Evolutionary conservation across 257 asterid genomes (phyloP), one percentile per base, ranked within the genome.

Genomic region (Solanum chmielewskii): DNA sequence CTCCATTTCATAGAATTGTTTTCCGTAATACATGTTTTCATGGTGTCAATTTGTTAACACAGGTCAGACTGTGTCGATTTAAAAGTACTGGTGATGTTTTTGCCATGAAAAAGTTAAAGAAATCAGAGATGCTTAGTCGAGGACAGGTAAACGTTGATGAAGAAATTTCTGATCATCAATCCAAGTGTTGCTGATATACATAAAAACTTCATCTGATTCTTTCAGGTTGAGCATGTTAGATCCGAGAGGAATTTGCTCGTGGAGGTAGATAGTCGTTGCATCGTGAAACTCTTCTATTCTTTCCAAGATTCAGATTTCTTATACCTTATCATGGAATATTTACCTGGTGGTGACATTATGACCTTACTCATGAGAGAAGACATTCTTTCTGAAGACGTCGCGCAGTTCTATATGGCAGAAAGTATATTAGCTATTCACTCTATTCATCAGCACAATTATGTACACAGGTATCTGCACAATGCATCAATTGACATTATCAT

Each of bases 291-390:
- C 83, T 93, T 89, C 88, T 97, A 94, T 90, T 97, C 99, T 77
- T 97, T 97, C 91, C 99, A 97, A 93, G 99, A 97, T 92, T 91
- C 98, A 6, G 98, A 95, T 60, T 95, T 89, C 88, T 91, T 97
- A 86, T 97, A 97, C 91, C 97, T 96, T 87, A 96, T 96, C 87
- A 96, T 96, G 99, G 98, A 96, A 90, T 97, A 97, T 90, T 92
- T 97, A 89, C 99, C 98, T 44, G 99, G 99, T 49, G 99, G 99
- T 45, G 99, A 97, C 87, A 95, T 97, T 89, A 97, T 97, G 99
- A 97, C 99, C 73, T 92, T 97, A 88, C 70, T 97, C 86, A 97
- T 97, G 99, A 92, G 99, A 89, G 98, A 94, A 87, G 99, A 95
- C 91, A 73, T 89, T 83, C 98, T 97, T 81, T 93, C 98, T 4